Evolutionary conservation across 2,329 filamentous ascomycete species (phyloP).

Genomic region (Verticillium isaacii): DNA sequence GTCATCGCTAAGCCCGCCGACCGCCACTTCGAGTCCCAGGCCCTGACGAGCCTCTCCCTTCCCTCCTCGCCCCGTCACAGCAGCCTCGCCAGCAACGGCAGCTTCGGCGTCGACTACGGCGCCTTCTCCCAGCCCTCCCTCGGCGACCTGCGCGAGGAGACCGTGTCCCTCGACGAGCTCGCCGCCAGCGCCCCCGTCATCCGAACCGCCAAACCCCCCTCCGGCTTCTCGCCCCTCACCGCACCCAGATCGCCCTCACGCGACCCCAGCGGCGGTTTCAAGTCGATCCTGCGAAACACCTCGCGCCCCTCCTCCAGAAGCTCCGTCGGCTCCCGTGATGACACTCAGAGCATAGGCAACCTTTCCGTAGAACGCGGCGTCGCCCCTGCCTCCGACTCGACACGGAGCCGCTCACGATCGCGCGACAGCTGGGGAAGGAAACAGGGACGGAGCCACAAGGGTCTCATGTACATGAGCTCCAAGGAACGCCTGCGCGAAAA

Average conservation of each 20-base stretch:
- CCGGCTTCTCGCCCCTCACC: constrained; percentile 69
- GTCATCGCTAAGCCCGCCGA: constrained; percentile 64
- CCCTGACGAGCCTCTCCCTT: constrained; percentile 29
- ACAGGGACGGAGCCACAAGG: constrained; percentile 45
- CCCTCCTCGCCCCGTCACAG: constrained; percentile 30
- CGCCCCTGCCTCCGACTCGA: constrained; percentile 37
- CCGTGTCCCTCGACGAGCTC: constrained; percentile 51
- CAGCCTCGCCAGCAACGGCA: constrained; percentile 33
- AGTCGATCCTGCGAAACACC: constrained; percentile 53
- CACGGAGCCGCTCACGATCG: constrained; percentile 45
- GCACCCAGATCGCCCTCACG: constrained; percentile 51
- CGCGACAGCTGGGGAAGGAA: constrained; percentile 61
- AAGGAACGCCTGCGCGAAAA: constrained; percentile 61
- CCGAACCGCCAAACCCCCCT: constrained; percentile 76
- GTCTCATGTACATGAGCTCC: constrained; percentile 70
- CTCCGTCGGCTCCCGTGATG: constrained; percentile 51
- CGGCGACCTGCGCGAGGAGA: constrained; percentile 42
- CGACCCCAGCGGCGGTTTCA: constrained; percentile 46
- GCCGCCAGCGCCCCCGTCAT: constrained; percentile 66
- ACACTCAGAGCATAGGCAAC: constrained; percentile 59
- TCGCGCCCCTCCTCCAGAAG: constrained; percentile 57
- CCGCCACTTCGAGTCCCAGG: constrained; percentile 62
- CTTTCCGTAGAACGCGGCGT: constrained; percentile 55
- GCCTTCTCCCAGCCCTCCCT: constrained; percentile 51
- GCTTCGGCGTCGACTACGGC: constrained; percentile 71